Evolutionary conservation across 768 basidiomycete genomes (phyloP).

Genomic region (Lyophyllum semitale): DNA sequence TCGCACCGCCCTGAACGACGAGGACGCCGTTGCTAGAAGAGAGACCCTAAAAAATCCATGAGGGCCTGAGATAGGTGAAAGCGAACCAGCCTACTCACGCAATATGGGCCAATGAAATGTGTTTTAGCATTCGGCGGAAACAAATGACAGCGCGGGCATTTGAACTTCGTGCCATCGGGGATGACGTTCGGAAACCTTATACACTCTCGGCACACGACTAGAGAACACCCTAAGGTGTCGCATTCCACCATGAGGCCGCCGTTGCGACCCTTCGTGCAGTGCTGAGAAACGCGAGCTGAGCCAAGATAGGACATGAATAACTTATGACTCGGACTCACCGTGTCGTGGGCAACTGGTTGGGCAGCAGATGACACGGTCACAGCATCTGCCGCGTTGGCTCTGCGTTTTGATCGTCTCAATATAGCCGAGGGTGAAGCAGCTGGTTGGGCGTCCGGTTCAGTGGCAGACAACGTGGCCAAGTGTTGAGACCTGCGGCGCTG

Average conservation of each 20-base stretch:
- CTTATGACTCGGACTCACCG: not conserved
- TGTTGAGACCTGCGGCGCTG: too few relatives aligned
- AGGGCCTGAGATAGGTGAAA: not conserved
- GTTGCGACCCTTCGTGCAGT: not conserved
- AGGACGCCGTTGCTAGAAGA: not conserved
- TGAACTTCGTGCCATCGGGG: not conserved
- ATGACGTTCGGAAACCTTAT: not conserved
- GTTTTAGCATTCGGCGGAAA: not conserved
- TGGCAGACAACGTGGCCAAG: too few relatives aligned
- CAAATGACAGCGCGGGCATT: not conserved
- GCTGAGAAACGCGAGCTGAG: not conserved
- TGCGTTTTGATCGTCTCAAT: too few relatives aligned
- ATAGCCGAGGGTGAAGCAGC: too few relatives aligned
- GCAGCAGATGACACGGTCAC: too few relatives aligned
- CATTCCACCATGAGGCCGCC: not conserved
- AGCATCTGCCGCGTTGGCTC: too few relatives aligned
- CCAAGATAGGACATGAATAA: not conserved
- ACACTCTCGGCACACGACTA: not conserved
- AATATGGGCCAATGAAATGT: not conserved
- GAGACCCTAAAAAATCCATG: not conserved
- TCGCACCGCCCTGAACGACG: not conserved
- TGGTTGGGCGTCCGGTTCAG: too few relatives aligned
- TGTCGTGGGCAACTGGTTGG: not conserved
- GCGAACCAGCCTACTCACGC: not conserved
- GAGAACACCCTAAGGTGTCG: not conserved